Conservation (phyloP, 73 alveolate species). For the Paramecium tetraurelia region DNA sequence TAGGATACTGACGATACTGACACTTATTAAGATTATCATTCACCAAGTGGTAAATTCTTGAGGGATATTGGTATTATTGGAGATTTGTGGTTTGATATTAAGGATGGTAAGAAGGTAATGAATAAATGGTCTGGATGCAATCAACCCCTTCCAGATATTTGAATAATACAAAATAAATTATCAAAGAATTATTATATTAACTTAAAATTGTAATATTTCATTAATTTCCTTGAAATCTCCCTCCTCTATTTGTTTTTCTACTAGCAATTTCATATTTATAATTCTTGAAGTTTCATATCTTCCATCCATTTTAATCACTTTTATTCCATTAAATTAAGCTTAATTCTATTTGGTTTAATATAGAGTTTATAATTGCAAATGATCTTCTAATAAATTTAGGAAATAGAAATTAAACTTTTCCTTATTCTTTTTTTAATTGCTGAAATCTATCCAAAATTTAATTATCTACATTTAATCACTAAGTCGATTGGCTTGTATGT, state of each 20-base stretch:
- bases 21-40: constrained; percentile 49
- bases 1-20: constrained; percentile 67
- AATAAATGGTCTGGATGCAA: constrained; percentile 63
- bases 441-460: background rate
- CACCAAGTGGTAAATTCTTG: constrained; percentile 38
- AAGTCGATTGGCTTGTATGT: background rate
- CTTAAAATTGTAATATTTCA: background rate
- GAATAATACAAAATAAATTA: constrained; percentile 23
- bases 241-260: too few relatives aligned
- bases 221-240: background rate
- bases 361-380: too few relatives aligned
- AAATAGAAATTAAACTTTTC: background rate
- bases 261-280: too few relatives aligned
- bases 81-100: constrained; percentile 59
- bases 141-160: constrained; percentile 61
- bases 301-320: background rate
- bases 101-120: constrained; percentile 61
- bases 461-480: background rate
- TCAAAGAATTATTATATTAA: background rate
- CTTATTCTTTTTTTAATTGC: background rate
- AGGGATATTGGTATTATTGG: constrained; percentile 61
- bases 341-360: background rate
- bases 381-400: background rate
- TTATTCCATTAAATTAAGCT: background rate
- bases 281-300: background rate